phyloP scores from a whole-genome alignment of 306 rosid species.

The Medicago arabica region DNA sequence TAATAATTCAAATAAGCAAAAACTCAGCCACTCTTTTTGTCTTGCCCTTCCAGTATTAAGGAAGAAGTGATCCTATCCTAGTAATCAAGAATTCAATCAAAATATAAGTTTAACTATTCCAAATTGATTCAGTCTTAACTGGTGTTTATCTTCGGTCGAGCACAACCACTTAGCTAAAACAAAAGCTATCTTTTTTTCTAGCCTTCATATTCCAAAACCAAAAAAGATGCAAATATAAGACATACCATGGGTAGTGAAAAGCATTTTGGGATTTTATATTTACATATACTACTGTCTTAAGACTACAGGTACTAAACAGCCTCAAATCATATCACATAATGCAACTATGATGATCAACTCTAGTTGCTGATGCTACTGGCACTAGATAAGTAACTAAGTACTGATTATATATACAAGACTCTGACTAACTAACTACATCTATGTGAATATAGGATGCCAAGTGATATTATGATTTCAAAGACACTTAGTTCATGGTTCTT shows the following conservation, averaged over 20 bases:
- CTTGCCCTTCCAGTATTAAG: too few relatives aligned
- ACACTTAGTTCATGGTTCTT: slow-evolving; percentile 41
- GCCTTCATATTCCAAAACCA: not conserved
- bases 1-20: not conserved
- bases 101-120: too few relatives aligned
- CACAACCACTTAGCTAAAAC: not conserved
- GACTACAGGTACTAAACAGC: slow-evolving; percentile 12
- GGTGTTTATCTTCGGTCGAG: too few relatives aligned
- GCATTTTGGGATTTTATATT: not conserved
- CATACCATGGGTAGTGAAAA: not conserved
- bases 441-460: slow-evolving; percentile 19
- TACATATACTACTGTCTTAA: slow-evolving; percentile 15
- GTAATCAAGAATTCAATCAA: too few relatives aligned
- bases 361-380: slow-evolving; percentile 31
- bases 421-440: slow-evolving; percentile 10
- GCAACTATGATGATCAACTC: slow-evolving; percentile 8
- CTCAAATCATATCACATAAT: slow-evolving; percentile 28
- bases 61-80: too few relatives aligned
- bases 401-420: slow-evolving; percentile 35
- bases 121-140: not conserved
- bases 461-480: slow-evolving; percentile 21
- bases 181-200: not conserved
- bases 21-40: not conserved
- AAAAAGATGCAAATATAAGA: not conserved
- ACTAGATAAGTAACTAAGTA: slow-evolving; percentile 18